These are phyloP conservation scores for Yamadazyma tumulicola DNA, from an alignment of 805 yeast genomes.

Conservation along the genomic window DNA sequence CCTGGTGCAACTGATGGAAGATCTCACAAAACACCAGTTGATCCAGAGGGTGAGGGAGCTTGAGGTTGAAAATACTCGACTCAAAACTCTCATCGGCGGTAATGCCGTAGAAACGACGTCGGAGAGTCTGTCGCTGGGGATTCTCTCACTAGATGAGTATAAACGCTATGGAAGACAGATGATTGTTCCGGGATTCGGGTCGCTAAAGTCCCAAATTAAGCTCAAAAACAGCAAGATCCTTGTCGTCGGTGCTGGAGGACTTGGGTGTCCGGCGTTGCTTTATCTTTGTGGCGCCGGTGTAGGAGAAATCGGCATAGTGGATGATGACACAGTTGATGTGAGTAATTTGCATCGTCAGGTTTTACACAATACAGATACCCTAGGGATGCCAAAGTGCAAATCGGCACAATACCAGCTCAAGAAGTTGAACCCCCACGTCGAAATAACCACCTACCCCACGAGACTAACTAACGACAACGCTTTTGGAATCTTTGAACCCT, in stretches of 20 bases:
- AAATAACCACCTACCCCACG: slow-evolving; percentile 48
- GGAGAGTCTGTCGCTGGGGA: no score
- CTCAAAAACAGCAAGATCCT: slow-evolving; percentile 59
- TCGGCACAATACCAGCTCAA: slow-evolving; percentile 62
- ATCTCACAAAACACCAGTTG: slow-evolving; percentile 15
- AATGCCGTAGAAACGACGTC: no score
- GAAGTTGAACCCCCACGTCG: slow-evolving; percentile 66
- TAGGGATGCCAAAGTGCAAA: slow-evolving; percentile 72
- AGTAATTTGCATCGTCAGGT: slow-evolving; percentile 91
- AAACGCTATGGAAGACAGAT: slow-evolving; percentile 89
- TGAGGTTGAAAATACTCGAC: slow-evolving; percentile 16
- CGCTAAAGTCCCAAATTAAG: slow-evolving; percentile 46
- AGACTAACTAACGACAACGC: slow-evolving; percentile 57
- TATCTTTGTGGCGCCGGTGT: slow-evolving; percentile 88
- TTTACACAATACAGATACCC: slow-evolving; percentile 62
- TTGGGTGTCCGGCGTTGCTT: slow-evolving; percentile 87
- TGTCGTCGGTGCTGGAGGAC: slow-evolving; percentile 95
- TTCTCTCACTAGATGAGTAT: slow-evolving; percentile 58
- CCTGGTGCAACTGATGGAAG: slow-evolving; percentile 11
- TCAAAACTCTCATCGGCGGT: no score
- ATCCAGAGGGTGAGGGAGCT: slow-evolving; percentile 15
- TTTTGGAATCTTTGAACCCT: slow-evolving; percentile 54
- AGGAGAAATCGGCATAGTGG: slow-evolving; percentile 82
- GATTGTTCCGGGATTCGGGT: slow-evolving; percentile 81
- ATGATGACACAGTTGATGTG: slow-evolving; percentile 76